phyloP scores from a whole-genome alignment of 306 rosid genomes.

The Hylodesmum podocarpum region DNA sequence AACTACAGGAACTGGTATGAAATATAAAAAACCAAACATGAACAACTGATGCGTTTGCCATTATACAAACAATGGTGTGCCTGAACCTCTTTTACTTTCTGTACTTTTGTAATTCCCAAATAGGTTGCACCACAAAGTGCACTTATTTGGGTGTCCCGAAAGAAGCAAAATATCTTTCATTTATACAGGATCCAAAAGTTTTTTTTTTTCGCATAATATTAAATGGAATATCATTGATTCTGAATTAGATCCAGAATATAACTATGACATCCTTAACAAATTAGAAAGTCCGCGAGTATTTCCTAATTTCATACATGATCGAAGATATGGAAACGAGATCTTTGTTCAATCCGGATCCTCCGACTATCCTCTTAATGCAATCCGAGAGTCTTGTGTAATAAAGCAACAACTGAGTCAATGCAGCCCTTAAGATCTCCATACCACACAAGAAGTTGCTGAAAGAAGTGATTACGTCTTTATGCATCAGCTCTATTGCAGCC shows the following conservation, averaged over 20 bases:
- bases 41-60: background rate
- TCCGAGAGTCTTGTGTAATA: slow-evolving; percentile 93
- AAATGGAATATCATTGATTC: slow-evolving; percentile 16
- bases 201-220: slow-evolving; percentile 13
- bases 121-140: background rate
- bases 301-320: slow-evolving; percentile 89
- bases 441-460: slow-evolving; percentile 98
- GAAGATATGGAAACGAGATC: slow-evolving; percentile 90
- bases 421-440: slow-evolving; percentile 89
- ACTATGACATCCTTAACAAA: slow-evolving; percentile 21
- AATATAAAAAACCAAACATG: background rate
- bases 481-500: slow-evolving; percentile 97
- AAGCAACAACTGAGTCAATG: slow-evolving; percentile 83
- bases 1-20: background rate
- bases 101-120: background rate
- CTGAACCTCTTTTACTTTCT: background rate
- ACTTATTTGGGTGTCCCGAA: background rate
- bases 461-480: slow-evolving; percentile 96
- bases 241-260: slow-evolving; percentile 3
- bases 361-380: slow-evolving; percentile 77
- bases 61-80: slow-evolving; percentile 11
- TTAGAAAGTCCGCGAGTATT: slow-evolving; percentile 93
- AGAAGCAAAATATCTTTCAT: background rate
- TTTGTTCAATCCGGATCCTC: slow-evolving; percentile 85
- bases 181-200: slow-evolving; percentile 5